Percentiles rank a stretch among this genome's conserved stretches.
Conservation (phyloP, 106 monocot genomes). For the Dendrobium officinale region DNA sequence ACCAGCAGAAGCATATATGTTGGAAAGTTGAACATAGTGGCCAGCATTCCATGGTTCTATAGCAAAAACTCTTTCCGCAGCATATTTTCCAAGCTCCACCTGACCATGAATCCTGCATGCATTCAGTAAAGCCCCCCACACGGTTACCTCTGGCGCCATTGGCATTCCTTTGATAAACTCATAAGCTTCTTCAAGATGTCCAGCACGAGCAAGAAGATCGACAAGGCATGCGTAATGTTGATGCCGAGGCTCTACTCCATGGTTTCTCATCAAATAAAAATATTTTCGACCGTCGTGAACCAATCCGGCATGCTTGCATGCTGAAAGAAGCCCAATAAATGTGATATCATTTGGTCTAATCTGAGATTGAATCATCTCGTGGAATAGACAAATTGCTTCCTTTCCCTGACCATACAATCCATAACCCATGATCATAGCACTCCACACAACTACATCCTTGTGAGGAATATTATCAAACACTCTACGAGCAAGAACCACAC, state of each 20-base stretch:
- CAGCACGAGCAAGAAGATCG: slow-evolving; percentile 72
- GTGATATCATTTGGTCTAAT: slow-evolving; percentile 66
- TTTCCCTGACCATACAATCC: slow-evolving; percentile 45
- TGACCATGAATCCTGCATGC: slow-evolving; percentile 60
- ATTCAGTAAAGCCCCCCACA: slow-evolving; percentile 76
- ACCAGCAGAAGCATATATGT: slow-evolving; percentile 58
- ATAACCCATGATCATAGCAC: slow-evolving; percentile 58
- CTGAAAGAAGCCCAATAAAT: slow-evolving; percentile 51
- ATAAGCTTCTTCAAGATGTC: slow-evolving; percentile 42
- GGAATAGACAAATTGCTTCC: slow-evolving; percentile 54
- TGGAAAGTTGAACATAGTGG: slow-evolving; percentile 82
- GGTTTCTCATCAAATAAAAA: slow-evolving; percentile 49
- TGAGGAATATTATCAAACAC: slow-evolving; percentile 34
- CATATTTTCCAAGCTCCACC: slow-evolving; percentile 41
- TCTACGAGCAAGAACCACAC: slow-evolving; percentile 30
- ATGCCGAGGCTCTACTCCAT: slow-evolving; percentile 38
- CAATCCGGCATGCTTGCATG: slow-evolving; percentile 66
- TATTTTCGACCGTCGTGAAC: slow-evolving; percentile 52
- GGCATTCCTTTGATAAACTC: slow-evolving; percentile 62
- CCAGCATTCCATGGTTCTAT: slow-evolving; percentile 70
- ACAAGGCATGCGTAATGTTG: slow-evolving; percentile 75
- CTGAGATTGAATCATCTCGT: slow-evolving; percentile 39
- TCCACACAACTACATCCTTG: slow-evolving; percentile 72
- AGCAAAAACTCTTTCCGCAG: slow-evolving; percentile 38
- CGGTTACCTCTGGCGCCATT: slow-evolving; percentile 40